phyloP scores from a whole-genome alignment of 805 yeast genomes.

The Nakazawaea anatomiae region DNA sequence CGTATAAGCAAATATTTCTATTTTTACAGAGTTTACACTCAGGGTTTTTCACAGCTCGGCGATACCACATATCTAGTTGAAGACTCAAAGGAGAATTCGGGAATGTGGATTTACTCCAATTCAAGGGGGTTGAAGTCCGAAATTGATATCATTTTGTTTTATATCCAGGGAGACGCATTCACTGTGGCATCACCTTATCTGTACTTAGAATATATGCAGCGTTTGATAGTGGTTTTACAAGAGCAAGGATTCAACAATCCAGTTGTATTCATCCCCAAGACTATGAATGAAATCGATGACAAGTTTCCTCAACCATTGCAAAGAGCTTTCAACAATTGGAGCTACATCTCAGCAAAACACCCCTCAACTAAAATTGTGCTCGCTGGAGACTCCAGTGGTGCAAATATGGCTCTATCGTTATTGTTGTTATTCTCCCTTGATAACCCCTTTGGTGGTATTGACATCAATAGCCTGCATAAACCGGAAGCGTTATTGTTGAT shows the following conservation, averaged over 20 bases:
- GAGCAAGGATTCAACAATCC: constrained; percentile 48
- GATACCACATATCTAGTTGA: constrained; percentile 17
- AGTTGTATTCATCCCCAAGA: constrained; percentile 29
- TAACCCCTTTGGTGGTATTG: neutral
- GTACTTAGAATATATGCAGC: constrained; percentile 38
- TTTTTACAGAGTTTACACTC: constrained; percentile 23
- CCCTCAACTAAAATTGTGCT: constrained; percentile 26
- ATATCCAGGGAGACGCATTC: constrained; percentile 38
- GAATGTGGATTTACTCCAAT: constrained; percentile 27
- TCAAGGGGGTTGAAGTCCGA: constrained; percentile 16
- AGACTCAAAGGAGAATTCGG: constrained; percentile 17
- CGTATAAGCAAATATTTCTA: constrained; percentile 25
- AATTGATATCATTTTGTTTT: constrained; percentile 37
- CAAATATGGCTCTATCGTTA: constrained; percentile 31
- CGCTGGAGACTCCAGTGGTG: constrained; percentile 46
- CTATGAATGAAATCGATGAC: constrained; percentile 7
- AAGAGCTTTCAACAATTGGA: constrained; percentile 26
- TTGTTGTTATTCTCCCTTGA: constrained; percentile 26
- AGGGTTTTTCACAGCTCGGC: constrained; percentile 29
- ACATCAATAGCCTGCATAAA: constrained; percentile 3
- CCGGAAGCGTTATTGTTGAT: constrained; percentile 28
- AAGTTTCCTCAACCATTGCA: constrained; percentile 22
- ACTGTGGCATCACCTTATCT: constrained; percentile 28
- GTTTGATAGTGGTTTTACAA: constrained; percentile 33
- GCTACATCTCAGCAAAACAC: constrained; percentile 16